Evolutionary conservation across 1,284 basidiomycete genomes (phyloP), one percentile per base, ranked within the genome.

Genomic region (Somion occarium): DNA sequence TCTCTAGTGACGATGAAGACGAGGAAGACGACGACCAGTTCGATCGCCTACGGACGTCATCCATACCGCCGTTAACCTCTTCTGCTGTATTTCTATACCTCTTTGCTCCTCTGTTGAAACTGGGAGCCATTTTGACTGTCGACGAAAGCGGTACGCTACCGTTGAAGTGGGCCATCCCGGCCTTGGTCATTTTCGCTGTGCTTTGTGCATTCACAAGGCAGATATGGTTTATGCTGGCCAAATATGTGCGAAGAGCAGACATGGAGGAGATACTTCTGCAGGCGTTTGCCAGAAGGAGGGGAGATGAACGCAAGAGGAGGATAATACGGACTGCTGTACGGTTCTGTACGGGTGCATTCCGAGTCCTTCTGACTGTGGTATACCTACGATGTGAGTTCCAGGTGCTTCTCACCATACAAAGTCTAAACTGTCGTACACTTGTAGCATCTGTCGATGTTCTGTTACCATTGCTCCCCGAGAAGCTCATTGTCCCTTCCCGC

Each of bases 211-310:
- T 85, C 54, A 73, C 80, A 34, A 72, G 83, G 41, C 85, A 87
- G 58, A 69, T 89, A 46, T 85, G 83, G 80, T 87, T 85, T 66
- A 78, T 88, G 73, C 75, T 89, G 12, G 78, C 82, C 43, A 75
- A 82, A 37, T 85, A 89, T 62, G 70, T 85, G 44, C 76, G 79
- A 56, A 76, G 79, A 62, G 72, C 75, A 26, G 80, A 85, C 53
- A 61, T 83, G 38, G 81, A 85, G 61, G 83, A 85, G 53, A 72
- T 88, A 25, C 62, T 88, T 46, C 60, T 82, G 13, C 76, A 84
- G 59, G 71, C 79, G 2, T 79, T 88, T 60, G 78, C 81, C n/a
- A 72, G 74, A 50, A 27, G 68, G 73, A 59, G 73, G 73, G 62
- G 76, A 76, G 59, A 61, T 63, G 22, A 30, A 9, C 12, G 25